Percentiles rank a stretch among this genome's conserved stretches.
Evolutionary conservation across 176 grass and related monocot species (phyloP).

Genomic region (Elymus sibiricus): DNA sequence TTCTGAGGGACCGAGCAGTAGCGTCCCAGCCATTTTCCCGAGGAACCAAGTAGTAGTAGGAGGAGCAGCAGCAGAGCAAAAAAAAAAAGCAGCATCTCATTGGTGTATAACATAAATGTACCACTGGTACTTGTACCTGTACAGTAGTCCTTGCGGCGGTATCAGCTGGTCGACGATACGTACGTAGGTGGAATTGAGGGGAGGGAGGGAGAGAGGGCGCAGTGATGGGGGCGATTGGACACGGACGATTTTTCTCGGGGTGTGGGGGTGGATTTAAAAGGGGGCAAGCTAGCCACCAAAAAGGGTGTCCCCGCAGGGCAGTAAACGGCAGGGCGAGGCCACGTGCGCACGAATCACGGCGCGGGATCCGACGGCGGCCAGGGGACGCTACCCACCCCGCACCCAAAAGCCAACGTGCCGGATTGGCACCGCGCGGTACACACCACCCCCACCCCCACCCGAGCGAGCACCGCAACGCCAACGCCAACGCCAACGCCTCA

Average conservation of each 20-base stretch:
- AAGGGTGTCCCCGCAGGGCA: neutral
- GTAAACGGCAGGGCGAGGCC: conserved; percentile 27
- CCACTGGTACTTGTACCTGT: neutral
- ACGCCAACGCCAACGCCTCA: neutral
- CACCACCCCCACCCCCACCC: neutral
- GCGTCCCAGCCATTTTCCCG: no score
- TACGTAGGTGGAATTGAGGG: neutral
- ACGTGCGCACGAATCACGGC: conserved; percentile 41
- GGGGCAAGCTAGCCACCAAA: neutral
- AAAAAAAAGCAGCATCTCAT: neutral
- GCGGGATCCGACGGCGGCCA: conserved; percentile 22
- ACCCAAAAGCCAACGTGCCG: conserved; percentile 28
- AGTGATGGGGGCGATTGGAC: neutral
- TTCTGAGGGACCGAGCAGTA: neutral
- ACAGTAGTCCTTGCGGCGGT: neutral
- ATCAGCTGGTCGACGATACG: neutral
- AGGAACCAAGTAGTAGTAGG: neutral
- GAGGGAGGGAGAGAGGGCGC: neutral
- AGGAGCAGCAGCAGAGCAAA: neutral
- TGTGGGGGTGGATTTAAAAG: neutral
- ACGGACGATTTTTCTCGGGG: neutral
- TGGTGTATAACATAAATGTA: neutral
- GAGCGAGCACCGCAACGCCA: neutral
- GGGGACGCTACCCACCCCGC: conserved; percentile 11
- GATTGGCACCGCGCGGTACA: conserved; percentile 22